Percentiles rank a stretch among this genome's conserved stretches.
Conservation (phyloP, 2,329 filamentous ascomycete species). For the Tothia fuscella region DNA sequence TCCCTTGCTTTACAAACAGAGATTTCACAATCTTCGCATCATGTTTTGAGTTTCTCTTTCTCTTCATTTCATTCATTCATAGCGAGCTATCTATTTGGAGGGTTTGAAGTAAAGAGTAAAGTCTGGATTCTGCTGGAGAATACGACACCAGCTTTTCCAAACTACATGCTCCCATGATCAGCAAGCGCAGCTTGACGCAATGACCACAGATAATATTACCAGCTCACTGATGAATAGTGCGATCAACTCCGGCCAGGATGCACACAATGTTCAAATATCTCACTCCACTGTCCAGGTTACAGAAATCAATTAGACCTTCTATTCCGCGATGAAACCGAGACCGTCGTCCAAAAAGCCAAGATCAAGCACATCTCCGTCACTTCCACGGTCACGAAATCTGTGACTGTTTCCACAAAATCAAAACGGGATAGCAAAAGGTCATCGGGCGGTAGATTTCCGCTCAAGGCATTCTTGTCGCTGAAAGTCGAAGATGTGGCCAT, state of each 20-base stretch:
- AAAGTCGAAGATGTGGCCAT: not conserved
- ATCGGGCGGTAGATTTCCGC: not conserved
- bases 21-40: no score
- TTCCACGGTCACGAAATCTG: not conserved
- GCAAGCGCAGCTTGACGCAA: no score
- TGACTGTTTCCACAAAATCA: not conserved
- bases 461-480: not conserved
- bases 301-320: conserved; percentile 13
- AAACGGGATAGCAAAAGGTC: not conserved
- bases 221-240: no score
- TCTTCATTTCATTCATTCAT: no score
- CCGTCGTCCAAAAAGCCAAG: conserved; percentile 12
- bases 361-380: conserved; percentile 11
- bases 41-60: no score
- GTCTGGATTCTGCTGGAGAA: no score
- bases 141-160: no score
- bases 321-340: conserved; percentile 15
- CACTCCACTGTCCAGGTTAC: conserved; percentile 15
- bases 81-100: no score
- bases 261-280: conserved; percentile 14
- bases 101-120: no score
- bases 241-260: conserved; percentile 7
- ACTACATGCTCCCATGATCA: no score
- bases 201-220: no score
- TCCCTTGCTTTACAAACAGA: no score